Base-by-base conservation (phyloP, 805 yeast genomes). In the Saturnispora sanitii region DNA sequence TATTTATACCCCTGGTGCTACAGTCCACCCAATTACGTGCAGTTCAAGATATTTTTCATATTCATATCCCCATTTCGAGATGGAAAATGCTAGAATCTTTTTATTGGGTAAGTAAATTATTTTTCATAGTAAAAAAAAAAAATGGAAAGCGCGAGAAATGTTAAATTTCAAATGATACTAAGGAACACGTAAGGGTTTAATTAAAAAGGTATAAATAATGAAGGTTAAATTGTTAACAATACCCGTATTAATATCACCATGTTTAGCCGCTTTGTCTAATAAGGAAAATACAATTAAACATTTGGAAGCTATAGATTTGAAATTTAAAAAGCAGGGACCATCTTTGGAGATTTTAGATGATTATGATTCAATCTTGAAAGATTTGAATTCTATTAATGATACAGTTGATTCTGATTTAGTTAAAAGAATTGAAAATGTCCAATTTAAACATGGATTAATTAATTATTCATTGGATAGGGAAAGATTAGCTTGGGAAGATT, bases 381-480 rank as follows among this genome's bases (percentile, higher is more conserved):
- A 47, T 4, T 40, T 58, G 13, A 41, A 45, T 23, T 47, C 45
- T 20, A 12, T 33, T 5, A 41, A 49, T 18, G 42, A 45, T 37
- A 11, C 9, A 43, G 28, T 35, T 45, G 53, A 7, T 45, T 51
- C 4, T 44, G 29, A 36, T 45, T 3, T 33, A 16, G 20, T 27
- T 43, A 9, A 46, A 33, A 31, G 45, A 71, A 15, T 58, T 76
- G 30, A 17, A 0, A 72, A 70, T 46, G 56, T 78, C 1, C 67
- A 70, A 45, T 77, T 72, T 53, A 79, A 75, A 52, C 68, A 71
- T 41, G 87, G 85, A 0, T 54, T 79, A 33, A 71, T 80, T 3
- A 79, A 79, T 40, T 57, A 77, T 40, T 68, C 77, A 12, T 52
- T 77, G 46, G 75, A 75, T 26, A 73, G 71, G 43, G 81, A 75